A percentile compares a stretch with the other conserved stretches of the same genome.
Conservation (phyloP, 768 basidiomycete species). For the Leccinum pellstonianum region DNA sequence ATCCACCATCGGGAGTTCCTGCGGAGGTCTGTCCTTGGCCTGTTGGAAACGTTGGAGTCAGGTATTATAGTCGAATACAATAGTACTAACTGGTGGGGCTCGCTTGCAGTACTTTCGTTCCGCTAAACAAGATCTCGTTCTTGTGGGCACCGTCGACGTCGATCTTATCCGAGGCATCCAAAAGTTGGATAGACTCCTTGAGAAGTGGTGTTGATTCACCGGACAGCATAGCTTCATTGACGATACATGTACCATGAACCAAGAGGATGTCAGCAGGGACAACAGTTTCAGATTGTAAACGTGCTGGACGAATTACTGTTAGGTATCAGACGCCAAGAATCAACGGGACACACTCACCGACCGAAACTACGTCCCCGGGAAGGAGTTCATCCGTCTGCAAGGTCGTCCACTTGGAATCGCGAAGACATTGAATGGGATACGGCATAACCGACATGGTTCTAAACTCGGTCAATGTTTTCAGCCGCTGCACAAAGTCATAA, state of each 20-base stretch:
- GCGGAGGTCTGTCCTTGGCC: slow-evolving; percentile 39
- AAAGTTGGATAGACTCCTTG: slow-evolving; percentile 90
- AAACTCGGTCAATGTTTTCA: slow-evolving; percentile 91
- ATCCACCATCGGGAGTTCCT: slow-evolving; percentile 87
- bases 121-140: slow-evolving; percentile 88
- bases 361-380: slow-evolving; percentile 86
- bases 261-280: slow-evolving; percentile 93
- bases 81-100: slow-evolving; percentile 38
- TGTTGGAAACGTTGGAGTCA: slow-evolving; percentile 5
- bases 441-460: slow-evolving; percentile 95
- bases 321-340: not conserved
- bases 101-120: slow-evolving; percentile 95
- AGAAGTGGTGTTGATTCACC: slow-evolving; percentile 97
- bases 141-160: slow-evolving; percentile 88
- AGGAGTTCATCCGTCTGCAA: slow-evolving; percentile 84
- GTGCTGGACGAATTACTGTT: slow-evolving; percentile 40
- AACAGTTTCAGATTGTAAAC: slow-evolving; percentile 75
- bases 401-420: slow-evolving; percentile 76
- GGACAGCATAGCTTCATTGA: slow-evolving; percentile 99
- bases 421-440: slow-evolving; percentile 79
- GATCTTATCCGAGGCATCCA: slow-evolving; percentile 69
- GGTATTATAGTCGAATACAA: not conserved
- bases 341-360: slow-evolving; percentile 52
- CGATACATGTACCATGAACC: slow-evolving; percentile 90
- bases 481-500: slow-evolving; percentile 53